Conservation (phyloP, 2,329 filamentous ascomycete species). For the Xylaria arbuscula region DNA sequence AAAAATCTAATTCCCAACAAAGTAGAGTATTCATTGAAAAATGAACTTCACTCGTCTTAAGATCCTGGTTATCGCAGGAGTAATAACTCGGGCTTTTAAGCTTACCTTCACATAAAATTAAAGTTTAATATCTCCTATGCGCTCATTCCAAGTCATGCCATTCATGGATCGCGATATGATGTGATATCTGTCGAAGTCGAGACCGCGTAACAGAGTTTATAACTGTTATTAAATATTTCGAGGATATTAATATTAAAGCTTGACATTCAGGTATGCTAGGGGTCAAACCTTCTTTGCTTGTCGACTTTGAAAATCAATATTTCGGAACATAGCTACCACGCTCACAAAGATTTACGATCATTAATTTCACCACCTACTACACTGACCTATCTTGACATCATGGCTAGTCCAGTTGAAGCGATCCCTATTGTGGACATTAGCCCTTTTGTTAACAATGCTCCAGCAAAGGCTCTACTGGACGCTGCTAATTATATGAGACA, state of each 20-base stretch:
- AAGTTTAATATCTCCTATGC: neutral
- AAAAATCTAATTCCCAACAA: neutral
- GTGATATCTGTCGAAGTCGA: neutral
- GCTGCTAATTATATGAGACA: conserved; percentile 46
- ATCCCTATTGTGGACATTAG: conserved; percentile 49
- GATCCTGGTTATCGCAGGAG: neutral
- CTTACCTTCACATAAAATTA: conserved; percentile 3
- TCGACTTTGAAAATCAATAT: neutral
- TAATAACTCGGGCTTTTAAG: conserved; percentile 1
- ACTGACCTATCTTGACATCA: neutral
- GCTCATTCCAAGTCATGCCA: conserved; percentile 15
- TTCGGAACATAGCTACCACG: neutral
- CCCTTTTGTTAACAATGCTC: conserved; percentile 41
- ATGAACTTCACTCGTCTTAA: neutral
- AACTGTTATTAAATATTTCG: neutral
- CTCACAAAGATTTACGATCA: neutral
- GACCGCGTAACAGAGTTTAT: neutral
- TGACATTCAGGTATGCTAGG: neutral
- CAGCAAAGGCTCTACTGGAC: conserved; percentile 35
- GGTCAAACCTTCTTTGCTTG: neutral
- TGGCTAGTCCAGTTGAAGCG: conserved; percentile 31
- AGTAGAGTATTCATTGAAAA: conserved; percentile 21
- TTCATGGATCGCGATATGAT: neutral
- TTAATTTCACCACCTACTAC: neutral
- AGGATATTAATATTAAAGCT: neutral